Evolutionary conservation across 805 yeast genomes (phyloP).

Genomic region (Starmerella ratchasimensis): DNA sequence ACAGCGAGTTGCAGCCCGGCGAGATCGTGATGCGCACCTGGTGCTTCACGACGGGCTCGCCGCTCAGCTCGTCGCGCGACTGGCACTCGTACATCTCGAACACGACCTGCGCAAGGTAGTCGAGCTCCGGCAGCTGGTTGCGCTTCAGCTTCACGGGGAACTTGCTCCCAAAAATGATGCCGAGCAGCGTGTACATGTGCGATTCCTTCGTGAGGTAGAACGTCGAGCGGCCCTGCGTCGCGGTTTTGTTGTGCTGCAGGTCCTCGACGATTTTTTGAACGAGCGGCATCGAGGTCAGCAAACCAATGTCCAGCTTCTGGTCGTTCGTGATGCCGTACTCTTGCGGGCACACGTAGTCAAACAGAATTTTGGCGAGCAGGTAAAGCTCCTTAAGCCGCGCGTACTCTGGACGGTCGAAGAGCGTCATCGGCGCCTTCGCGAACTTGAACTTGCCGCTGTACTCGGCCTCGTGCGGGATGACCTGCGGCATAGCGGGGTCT

Average conservation of each 20-base stretch:
- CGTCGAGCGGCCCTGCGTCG: slow-evolving; percentile 73
- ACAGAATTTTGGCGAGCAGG: slow-evolving; percentile 77
- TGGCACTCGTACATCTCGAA: slow-evolving; percentile 79
- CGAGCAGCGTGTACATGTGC: slow-evolving; percentile 85
- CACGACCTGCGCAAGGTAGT: slow-evolving; percentile 83
- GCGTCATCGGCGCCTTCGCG: slow-evolving; percentile 24
- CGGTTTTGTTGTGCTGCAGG: slow-evolving; percentile 61
- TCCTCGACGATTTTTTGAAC: slow-evolving; percentile 78
- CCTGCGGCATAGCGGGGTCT: slow-evolving; percentile 26
- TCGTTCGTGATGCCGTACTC: slow-evolving; percentile 94
- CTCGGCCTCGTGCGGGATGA: slow-evolving; percentile 23
- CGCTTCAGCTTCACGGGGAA: slow-evolving; percentile 91
- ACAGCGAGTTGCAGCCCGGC: slow-evolving; percentile 97
- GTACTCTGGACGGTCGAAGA: slow-evolving; percentile 69
- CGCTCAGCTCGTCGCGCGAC: slow-evolving; percentile 38
- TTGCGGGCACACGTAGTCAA: slow-evolving; percentile 96
- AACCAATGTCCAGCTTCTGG: slow-evolving; percentile 91
- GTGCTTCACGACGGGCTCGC: slow-evolving; percentile 51
- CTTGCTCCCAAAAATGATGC: slow-evolving; percentile 81
- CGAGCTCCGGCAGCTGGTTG: slow-evolving; percentile 91
- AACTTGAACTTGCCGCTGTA: slow-evolving; percentile 24
- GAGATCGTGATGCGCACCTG: slow-evolving; percentile 83
- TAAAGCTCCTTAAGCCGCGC: slow-evolving; percentile 77
- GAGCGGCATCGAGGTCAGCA: slow-evolving; percentile 83
- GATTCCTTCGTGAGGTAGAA: slow-evolving; percentile 94